A percentile compares a stretch with the other conserved stretches of the same genome.
Evolutionary conservation across 129 eudicot genomes (phyloP).

Genomic region (Deinandra increscens): DNA sequence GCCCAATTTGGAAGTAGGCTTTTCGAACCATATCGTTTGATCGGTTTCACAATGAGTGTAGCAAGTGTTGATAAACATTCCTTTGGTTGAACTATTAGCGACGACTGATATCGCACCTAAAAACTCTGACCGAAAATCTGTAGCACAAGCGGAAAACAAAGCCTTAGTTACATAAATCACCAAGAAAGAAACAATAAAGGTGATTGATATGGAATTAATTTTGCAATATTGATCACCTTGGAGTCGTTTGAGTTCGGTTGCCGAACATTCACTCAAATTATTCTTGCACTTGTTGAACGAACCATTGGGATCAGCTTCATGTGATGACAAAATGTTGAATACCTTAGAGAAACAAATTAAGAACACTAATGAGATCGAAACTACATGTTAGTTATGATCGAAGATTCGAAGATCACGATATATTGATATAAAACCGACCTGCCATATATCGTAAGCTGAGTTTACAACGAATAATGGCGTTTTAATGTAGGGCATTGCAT

Average conservation of each 20-base stretch:
- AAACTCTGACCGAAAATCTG: conserved; percentile 39
- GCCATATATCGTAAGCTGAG: conserved; percentile 47
- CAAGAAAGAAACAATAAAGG: too few relatives aligned
- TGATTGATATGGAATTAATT: too few relatives aligned
- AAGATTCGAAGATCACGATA: background rate
- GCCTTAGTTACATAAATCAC: background rate
- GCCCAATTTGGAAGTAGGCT: conserved; percentile 16
- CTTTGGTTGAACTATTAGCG: conserved; percentile 23
- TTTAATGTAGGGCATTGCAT: conserved; percentile 21
- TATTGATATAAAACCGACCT: conserved; percentile 25
- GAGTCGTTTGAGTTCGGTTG: conserved; percentile 26
- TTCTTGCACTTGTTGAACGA: conserved; percentile 29
- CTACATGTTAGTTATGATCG: background rate
- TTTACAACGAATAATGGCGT: conserved; percentile 38
- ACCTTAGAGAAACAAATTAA: conserved; percentile 16
- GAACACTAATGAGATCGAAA: background rate
- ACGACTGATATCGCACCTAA: conserved; percentile 19
- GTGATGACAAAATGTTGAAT: conserved; percentile 31
- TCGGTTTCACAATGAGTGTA: conserved; percentile 44
- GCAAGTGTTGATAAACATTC: conserved; percentile 49
- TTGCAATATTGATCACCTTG: conserved; percentile 38
- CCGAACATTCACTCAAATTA: conserved; percentile 24
- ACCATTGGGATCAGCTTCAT: conserved; percentile 40
- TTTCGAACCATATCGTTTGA: conserved; percentile 33
- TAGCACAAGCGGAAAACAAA: background rate